phyloP scores from a whole-genome alignment of 352 stramenopile species.

The Pythium coloratum region DNA sequence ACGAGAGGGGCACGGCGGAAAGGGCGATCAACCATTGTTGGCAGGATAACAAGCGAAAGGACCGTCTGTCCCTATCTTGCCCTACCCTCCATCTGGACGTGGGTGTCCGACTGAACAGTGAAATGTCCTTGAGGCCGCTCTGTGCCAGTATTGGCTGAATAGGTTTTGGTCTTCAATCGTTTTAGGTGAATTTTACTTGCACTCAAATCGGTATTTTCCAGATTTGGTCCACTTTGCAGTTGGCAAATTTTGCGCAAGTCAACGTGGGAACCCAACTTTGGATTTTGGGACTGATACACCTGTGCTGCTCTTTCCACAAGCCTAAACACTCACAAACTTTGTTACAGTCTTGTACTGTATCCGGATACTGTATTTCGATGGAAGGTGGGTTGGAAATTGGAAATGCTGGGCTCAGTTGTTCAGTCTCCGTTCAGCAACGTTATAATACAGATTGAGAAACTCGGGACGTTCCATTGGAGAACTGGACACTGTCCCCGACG shows the following conservation, averaged over 20 bases:
- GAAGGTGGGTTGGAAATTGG: neutral
- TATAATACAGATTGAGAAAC: too few species aligned
- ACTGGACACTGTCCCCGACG: too few species aligned
- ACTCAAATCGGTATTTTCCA: neutral
- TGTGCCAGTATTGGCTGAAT: neutral
- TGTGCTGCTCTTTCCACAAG: too few species aligned
- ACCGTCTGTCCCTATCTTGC: neutral
- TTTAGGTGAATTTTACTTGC: neutral
- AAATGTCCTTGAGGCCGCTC: too few species aligned
- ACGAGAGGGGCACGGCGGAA: neutral
- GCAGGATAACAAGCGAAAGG: slow-evolving; percentile 4
- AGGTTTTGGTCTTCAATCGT: neutral
- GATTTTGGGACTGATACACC: too few species aligned
- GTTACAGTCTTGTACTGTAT: too few species aligned
- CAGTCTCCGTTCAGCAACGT: too few species aligned
- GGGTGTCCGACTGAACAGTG: neutral
- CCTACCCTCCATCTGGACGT: neutral
- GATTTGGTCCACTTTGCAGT: too few species aligned
- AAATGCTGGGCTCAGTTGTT: neutral
- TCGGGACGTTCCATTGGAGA: too few species aligned
- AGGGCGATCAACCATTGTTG: slow-evolving; percentile 12
- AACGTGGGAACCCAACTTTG: too few species aligned
- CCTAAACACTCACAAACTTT: too few species aligned
- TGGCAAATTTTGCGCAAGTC: neutral
- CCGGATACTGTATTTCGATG: neutral